Evolutionary conservation across 768 basidiomycete species (phyloP), one percentile per base, ranked within the genome.

Genomic region (Lactarius psammicola): DNA sequence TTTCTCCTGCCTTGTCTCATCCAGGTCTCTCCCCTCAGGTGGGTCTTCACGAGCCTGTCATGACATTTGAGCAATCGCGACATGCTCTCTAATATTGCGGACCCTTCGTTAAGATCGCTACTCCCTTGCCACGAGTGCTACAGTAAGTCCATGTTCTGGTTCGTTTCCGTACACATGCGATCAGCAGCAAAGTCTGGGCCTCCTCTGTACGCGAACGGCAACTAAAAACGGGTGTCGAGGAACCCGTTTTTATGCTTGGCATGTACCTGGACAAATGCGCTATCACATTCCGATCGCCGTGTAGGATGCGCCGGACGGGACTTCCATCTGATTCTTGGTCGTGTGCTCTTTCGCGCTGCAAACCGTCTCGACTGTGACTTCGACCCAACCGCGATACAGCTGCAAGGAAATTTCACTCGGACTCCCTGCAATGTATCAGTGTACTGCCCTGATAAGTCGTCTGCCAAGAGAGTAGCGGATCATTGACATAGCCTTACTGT

Each of bases 21-120:
- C 18, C 4, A 49, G n/a, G 46, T 49, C 23, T 49, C 23, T 46
- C 23, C 46, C 42, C 46, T 44, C 20, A 10, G 20, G 11, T 11
- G 44, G n/a, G 44, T 46, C n/a, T 44, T 44, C n/a, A 11, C 44
- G 44, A 49, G 13, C 46, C 44, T 76, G 79, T 62, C 69, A 65
- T 42, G 69, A 78, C 56, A 23, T 64, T 26, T 70, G 74, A 54
- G 78, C 65, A 1, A 63, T 78, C 5, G 71, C 69, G 46, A 79
- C 76, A 7, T 74, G 80, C 62, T 64, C 75, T 15, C 78, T 74
- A 65, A 63, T 79, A 59, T 73, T 70, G 65, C 79, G 77, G 62
- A 60, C 76, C 26, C 65, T 75, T 2, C 20, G 78, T 78, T 36
- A 38, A 66, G 78, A 69, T 4, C n/a, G n/a, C n/a, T n/a, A n/a